Percentiles rank a stretch among this genome's conserved stretches.
These are phyloP conservation scores for Colletotrichum echinochloae DNA, from an alignment of 2,329 filamentous ascomycete genomes.

Conservation along the genomic window DNA sequence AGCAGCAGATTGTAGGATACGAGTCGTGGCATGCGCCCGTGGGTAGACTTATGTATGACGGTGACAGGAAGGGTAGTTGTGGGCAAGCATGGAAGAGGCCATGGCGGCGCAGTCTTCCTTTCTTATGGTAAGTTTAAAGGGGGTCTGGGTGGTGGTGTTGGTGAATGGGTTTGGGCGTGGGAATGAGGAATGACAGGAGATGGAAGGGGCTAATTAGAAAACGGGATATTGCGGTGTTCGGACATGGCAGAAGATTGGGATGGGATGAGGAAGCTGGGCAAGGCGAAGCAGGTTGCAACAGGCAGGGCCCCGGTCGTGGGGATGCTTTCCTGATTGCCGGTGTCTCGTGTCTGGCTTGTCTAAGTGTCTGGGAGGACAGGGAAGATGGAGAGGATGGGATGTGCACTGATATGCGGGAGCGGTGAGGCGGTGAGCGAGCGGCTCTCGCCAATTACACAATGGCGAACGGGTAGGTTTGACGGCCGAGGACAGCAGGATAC, in stretches of 20 bases:
- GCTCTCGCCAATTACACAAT: constrained; percentile 39
- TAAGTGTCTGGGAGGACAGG: constrained; percentile 34
- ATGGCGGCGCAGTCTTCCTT: constrained; percentile 34
- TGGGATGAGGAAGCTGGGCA: constrained; percentile 32
- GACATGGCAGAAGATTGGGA: constrained; percentile 14
- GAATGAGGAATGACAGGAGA: constrained; percentile 9
- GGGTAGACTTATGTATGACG: constrained; percentile 30
- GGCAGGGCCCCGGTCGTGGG: constrained; percentile 38
- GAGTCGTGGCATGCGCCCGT: constrained; percentile 33
- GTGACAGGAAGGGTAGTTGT: constrained; percentile 13
- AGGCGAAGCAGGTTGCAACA: constrained; percentile 37
- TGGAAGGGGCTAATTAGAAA: constrained; percentile 31
- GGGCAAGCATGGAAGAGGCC: constrained; percentile 26
- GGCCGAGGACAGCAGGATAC: constrained; percentile 27
- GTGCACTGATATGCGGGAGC: constrained; percentile 41
- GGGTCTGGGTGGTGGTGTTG: constrained; percentile 23
- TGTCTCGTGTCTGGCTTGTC: constrained; percentile 39
- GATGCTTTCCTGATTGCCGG: constrained; percentile 36
- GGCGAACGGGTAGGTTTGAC: constrained; percentile 16
- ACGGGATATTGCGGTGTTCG: constrained; percentile 25
- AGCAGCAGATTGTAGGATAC: neutral
- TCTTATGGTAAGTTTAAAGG: constrained; percentile 34
- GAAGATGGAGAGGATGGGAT: constrained; percentile 37
- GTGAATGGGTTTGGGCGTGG: constrained; percentile 8
- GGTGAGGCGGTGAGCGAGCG: constrained; percentile 41